Base-by-base conservation (phyloP, 495 filamentous ascomycete genomes). In the Jackrogersella minutella region DNA sequence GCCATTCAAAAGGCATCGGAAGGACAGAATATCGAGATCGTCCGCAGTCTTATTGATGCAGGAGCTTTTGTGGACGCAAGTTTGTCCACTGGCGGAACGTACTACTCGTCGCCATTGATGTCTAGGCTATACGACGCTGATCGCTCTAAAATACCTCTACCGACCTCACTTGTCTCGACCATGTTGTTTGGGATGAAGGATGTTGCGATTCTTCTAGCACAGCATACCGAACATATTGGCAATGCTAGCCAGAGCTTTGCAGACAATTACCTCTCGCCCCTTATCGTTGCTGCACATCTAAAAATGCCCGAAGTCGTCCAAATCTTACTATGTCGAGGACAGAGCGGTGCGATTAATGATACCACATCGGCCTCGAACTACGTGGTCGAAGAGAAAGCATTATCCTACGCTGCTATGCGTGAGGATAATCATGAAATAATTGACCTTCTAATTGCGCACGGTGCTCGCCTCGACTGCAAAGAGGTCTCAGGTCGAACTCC, bases 61-160 rank as follows among this genome's bases (percentile, higher is more conserved):
- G 44, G 44, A 9, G 44, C 44, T 26, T 49, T 49, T 30, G 26
- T 49, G 3, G 44, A 49, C 11, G 44, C n/a, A n/a, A n/a, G n/a
- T n/a, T n/a, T n/a, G n/a, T n/a, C n/a, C n/a, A n/a, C n/a, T n/a
- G n/a, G n/a, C n/a, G n/a, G n/a, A n/a, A n/a, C n/a, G n/a, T n/a
- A n/a, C n/a, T n/a, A n/a, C n/a, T n/a, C n/a, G n/a, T n/a, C n/a
- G n/a, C n/a, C n/a, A n/a, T n/a, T n/a, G n/a, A n/a, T n/a, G n/a
- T n/a, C n/a, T n/a, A n/a, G n/a, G n/a, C n/a, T n/a, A n/a, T n/a
- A n/a, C n/a, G n/a, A n/a, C n/a, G n/a, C n/a, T n/a, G n/a, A n/a
- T n/a, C n/a, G n/a, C n/a, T n/a, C n/a, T n/a, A n/a, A n/a, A n/a
- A n/a, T n/a, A n/a, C n/a, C n/a, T n/a, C n/a, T n/a, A n/a, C n/a